These are phyloP conservation scores for Hanseniaspora uvarum DNA, from an alignment of 1,139 yeast species.

Conservation along the genomic window DNA sequence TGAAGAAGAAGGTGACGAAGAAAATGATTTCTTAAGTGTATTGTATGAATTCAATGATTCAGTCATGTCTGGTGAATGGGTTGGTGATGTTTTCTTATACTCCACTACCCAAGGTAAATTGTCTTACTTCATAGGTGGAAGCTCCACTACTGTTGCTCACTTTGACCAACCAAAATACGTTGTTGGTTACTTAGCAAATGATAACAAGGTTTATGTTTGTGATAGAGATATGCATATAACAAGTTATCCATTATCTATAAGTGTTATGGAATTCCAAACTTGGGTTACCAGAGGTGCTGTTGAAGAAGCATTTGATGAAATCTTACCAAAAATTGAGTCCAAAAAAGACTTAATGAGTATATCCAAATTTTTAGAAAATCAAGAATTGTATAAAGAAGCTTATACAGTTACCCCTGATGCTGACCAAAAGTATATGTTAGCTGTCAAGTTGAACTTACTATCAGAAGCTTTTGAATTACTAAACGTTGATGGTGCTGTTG, in stretches of 20 bases:
- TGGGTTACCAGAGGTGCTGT: slow-evolving; percentile 89
- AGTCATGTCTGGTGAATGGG: slow-evolving; percentile 84
- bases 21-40: slow-evolving; percentile 76
- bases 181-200: slow-evolving; percentile 82
- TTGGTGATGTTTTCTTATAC: slow-evolving; percentile 91
- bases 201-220: slow-evolving; percentile 76
- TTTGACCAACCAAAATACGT: slow-evolving; percentile 81
- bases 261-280: slow-evolving; percentile 90
- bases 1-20: slow-evolving; percentile 60
- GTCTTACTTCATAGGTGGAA: slow-evolving; percentile 91
- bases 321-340: slow-evolving; percentile 54
- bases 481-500: slow-evolving; percentile 31
- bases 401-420: slow-evolving; percentile 68
- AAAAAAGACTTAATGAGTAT: slow-evolving; percentile 66
- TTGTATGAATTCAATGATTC: slow-evolving; percentile 71
- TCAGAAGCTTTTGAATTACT: slow-evolving; percentile 67
- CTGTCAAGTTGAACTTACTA: slow-evolving; percentile 59
- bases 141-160: slow-evolving; percentile 83
- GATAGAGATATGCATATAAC: slow-evolving; percentile 82
- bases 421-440: slow-evolving; percentile 79
- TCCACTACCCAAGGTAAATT: slow-evolving; percentile 78
- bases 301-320: slow-evolving; percentile 54
- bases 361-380: slow-evolving; percentile 87
- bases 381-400: slow-evolving; percentile 77
- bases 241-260: slow-evolving; percentile 70